Base-by-base conservation (phyloP, 2,329 filamentous ascomycete genomes). In the Xylariaceae sp. region DNA sequence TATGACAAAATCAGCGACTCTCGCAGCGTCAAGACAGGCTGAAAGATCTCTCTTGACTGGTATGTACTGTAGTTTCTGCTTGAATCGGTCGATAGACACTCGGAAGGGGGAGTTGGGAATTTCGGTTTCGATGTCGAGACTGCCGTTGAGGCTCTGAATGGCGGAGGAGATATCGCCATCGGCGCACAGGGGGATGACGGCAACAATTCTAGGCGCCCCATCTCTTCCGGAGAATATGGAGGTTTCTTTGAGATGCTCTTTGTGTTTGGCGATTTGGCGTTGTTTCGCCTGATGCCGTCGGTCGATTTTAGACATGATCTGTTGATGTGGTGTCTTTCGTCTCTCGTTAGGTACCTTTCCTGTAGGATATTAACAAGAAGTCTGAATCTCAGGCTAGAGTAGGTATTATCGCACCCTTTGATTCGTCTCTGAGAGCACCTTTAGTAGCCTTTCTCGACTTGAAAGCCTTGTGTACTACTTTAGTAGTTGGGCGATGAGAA, bases 221-320 rank as follows among this genome's bases (percentile, higher is more conserved):
- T 95, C 86, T 45, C 82, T 82, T 4, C 92, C 93, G n/a, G 80
- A 70, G 61, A 98, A 98, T 19, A 98, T 74, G 29, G 82, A 88
- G 0, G 80, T 83, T 42, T 89, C 85, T 56, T 86, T 85, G 38
- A 86, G 76, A 62, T 93, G 86, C 58, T 93, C 89, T 62, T 83
- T 83, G 62, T 90, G 83, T 69, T 97, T 96, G 56, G 83, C 76
- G 51, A 86, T 73, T 60, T 92, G 87, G 66, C 85, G 83, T 74
- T 98, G 93, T 68, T 92, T 92, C 57, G 89, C 88, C 73, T 95
- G 89, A 68, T 98, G 97, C 59, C 89, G 84, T 49, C 93, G 86
- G 68, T 95, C 90, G 66, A 98, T 80, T 70, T 97, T 98, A 48
- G 90, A 95, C 88, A 96, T 92, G 70, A 96, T 82, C 71, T 95